Base-by-base conservation (phyloP, 352 stramenopile species). In the Peronosclerospora sorghi region DNA sequence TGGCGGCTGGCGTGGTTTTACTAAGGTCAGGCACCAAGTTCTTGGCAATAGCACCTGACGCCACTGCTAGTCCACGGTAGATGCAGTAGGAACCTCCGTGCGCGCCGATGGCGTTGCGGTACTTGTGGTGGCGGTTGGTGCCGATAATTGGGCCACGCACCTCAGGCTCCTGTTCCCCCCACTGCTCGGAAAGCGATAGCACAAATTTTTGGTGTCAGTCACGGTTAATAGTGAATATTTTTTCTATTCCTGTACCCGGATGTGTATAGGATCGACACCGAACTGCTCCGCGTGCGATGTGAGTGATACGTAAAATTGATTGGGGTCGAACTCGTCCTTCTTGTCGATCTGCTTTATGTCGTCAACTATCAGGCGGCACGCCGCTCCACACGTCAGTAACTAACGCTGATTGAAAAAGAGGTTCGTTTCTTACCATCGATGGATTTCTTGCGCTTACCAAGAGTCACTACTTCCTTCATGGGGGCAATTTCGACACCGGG, bases 51-150 rank as follows among this genome's bases (percentile, higher is more conserved):
- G 72, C 73, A 10, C 77, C 77, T 4, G 76, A 75, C 4, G 79
- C 79, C 51, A 92, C 95, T 8, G 96, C 95, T 10, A 99, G 60
- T 9, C 95, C 96, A 19, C 95, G 97, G 55, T 99, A 99, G 55
- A 99, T 93, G 56, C 92, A 98, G 68, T 99, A 99, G 17, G 83
- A 97, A 13, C 96, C 96, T 14, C 87, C 86, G 56, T 99, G 96
- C 0, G 96, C 96, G 6, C 96, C 96, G 52, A 99, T 99, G 37
- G 95, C 95, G 62, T 99, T 99, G 23, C 95, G 75, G 54, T 97
- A 96, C 40, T 91, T 86, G 45, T 95, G 83, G 63, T 97, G 91
- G 45, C 92, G 82, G 44, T 97, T 96, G 3, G 94, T 98, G 39
- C 88, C 95, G 58, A 98, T 96, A 54, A 98, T 77, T 9, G 94